These are phyloP conservation scores for Hordeum marinum DNA, from an alignment of 176 grass and related monocot species.

Conservation along the genomic window DNA sequence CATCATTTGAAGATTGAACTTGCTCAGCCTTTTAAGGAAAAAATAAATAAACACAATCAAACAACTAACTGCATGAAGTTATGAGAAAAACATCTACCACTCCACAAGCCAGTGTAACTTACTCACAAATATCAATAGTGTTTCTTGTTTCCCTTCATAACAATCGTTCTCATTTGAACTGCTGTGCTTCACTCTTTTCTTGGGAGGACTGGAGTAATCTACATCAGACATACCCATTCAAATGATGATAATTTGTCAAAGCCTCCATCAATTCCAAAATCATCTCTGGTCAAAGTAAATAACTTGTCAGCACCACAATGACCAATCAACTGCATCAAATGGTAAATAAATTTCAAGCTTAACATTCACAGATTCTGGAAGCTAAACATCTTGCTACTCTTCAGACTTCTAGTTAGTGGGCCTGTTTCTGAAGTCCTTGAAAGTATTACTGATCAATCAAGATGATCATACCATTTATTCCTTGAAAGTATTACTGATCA, in stretches of 20 bases:
- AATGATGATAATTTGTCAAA: slow-evolving; percentile 71
- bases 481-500: not conserved
- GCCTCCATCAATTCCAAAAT: slow-evolving; percentile 66
- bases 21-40: not conserved
- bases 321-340: slow-evolving; percentile 10
- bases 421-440: too few species aligned
- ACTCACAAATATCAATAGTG: not conserved
- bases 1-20: slow-evolving; percentile 53
- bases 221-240: slow-evolving; percentile 70
- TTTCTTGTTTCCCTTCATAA: not conserved
- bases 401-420: not conserved
- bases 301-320: not conserved
- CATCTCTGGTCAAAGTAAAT: slow-evolving; percentile 50
- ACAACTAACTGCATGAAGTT: not conserved
- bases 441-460: too few species aligned
- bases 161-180: not conserved
- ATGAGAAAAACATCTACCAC: not conserved
- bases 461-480: not conserved
- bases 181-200: not conserved
- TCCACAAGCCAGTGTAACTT: not conserved
- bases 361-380: slow-evolving; percentile 70
- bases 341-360: slow-evolving; percentile 7
- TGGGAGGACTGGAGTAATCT: slow-evolving; percentile 63
- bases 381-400: slow-evolving; percentile 63
- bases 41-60: not conserved